phyloP scores from a whole-genome alignment of 2,329 filamentous ascomycete genomes.

The Ramularia endophylla region DNA sequence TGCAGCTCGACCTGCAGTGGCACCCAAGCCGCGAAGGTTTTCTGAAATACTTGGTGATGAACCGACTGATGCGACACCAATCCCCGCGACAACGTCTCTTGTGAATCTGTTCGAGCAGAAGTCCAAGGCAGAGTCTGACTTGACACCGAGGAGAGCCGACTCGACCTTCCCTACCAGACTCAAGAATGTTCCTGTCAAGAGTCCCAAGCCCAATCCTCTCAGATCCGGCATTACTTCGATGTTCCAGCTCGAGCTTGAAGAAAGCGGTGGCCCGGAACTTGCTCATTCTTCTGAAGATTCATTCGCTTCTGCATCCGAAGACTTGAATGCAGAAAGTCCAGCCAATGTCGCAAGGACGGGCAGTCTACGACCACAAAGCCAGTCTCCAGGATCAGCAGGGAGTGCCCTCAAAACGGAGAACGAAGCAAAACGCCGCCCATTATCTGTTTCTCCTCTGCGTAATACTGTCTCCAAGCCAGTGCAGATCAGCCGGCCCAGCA shows the following conservation, averaged over 20 bases:
- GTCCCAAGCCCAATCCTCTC: constrained; percentile 41
- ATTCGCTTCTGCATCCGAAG: constrained; percentile 19
- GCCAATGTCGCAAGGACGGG: no score
- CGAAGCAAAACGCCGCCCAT: constrained; percentile 8
- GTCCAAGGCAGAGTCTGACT: constrained; percentile 11
- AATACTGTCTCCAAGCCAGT: constrained; percentile 13
- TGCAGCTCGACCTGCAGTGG: constrained; percentile 17
- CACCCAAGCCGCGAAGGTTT: constrained; percentile 26
- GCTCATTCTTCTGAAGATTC: constrained; percentile 17
- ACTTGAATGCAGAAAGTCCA: constrained; percentile 8
- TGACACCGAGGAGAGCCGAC: constrained; percentile 11
- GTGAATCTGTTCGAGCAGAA: constrained; percentile 64
- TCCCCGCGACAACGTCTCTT: constrained; percentile 54
- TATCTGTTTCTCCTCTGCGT: constrained; percentile 14
- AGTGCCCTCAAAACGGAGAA: constrained; percentile 9
- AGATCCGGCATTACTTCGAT: constrained; percentile 28
- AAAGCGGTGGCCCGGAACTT: constrained; percentile 4
- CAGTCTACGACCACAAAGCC: no score
- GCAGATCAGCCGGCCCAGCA: constrained; percentile 11
- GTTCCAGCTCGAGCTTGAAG: constrained; percentile 25
- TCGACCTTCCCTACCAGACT: constrained; percentile 21
- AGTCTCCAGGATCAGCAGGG: constrained; percentile 6
- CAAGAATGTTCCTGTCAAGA: constrained; percentile 32
- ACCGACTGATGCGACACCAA: constrained; percentile 12
- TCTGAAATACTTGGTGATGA: constrained; percentile 15